Base-by-base conservation (phyloP, 2,329 filamentous ascomycete genomes). In the Trichophyton rubrum region DNA sequence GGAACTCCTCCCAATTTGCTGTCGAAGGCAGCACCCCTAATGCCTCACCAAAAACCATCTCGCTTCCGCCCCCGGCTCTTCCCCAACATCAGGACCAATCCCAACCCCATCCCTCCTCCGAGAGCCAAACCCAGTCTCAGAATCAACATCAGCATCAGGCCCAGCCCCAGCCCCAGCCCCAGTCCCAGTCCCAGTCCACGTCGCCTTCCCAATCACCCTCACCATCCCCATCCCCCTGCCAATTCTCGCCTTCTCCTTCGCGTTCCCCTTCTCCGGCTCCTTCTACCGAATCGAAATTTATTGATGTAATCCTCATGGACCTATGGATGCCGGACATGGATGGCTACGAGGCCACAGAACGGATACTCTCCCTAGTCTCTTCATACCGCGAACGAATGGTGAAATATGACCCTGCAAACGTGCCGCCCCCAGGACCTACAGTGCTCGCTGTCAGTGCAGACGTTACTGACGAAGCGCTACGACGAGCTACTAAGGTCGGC, bases 261-360 rank as follows among this genome's bases (percentile, higher is more conserved):
- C 33, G 35, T 3, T 40, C 33, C 7, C 35, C 55, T 35, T 41
- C 35, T n/a, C 57, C 15, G 8, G 27, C 53, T 17, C 38, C 57
- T 9, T 27, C 61, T 20, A 60, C 55, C 15, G 43, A 59, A 47
- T 63, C 69, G 9, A 75, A 74, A 60, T 70, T 72, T 2, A 81
- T 88, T 61, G 81, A 87, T 66, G 79, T 86, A 1, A 78, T 89
- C 24, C 73, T 88, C 49, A 89, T 89, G 86, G 86, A 89, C 70
- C 78, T 89, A 8, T 89, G 86, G 86, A 89, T 89, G 85, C 86
- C 86, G 0, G 77, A 84, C 64, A 84, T 88, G 77, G 85, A 88
- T 67, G 86, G 86, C 1, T 88, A 87, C 64, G 82, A 88, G 68
- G 86, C 86, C 1, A 82, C 85, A 0, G 78, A 81, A 66, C 75